These are phyloP conservation scores for Fusarium transvaalense DNA, from an alignment of 2,329 filamentous ascomycete genomes.

Conservation along the genomic window DNA sequence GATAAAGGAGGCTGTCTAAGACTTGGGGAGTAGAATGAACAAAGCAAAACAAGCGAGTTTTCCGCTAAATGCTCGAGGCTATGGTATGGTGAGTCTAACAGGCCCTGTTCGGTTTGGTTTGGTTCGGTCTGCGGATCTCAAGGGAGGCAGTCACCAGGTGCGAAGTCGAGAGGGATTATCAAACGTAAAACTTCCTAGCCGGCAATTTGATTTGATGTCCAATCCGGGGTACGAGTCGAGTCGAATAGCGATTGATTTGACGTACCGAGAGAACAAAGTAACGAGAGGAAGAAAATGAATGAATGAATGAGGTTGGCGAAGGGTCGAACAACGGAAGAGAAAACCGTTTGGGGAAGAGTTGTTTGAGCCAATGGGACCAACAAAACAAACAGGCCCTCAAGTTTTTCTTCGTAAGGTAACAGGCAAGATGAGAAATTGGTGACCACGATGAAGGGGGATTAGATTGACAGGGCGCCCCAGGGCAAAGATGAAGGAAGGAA, in stretches of 20 bases:
- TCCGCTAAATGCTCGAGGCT: constrained; percentile 25
- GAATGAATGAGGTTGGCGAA: constrained; percentile 35
- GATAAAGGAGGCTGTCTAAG: constrained; percentile 47
- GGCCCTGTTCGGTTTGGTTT: constrained; percentile 24
- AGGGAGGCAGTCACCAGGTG: constrained; percentile 41
- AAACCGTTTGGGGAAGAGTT: constrained; percentile 31
- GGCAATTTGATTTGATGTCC: constrained; percentile 42
- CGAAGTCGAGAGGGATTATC: constrained; percentile 24
- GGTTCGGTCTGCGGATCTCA: constrained; percentile 38
- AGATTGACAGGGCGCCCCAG: constrained; percentile 42
- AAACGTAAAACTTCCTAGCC: constrained; percentile 31
- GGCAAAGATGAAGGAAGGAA: constrained; percentile 31
- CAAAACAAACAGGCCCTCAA: constrained; percentile 19
- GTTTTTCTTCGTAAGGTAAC: constrained; percentile 30
- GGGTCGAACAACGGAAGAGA: constrained; percentile 30
- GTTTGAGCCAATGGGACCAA: constrained; percentile 33
- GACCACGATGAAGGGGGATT: constrained; percentile 48
- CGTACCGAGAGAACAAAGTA: constrained; percentile 24
- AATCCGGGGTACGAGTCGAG: constrained; percentile 34
- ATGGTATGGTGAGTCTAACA: constrained; percentile 29
- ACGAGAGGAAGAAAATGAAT: constrained; percentile 27
- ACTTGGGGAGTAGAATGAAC: constrained; percentile 40
- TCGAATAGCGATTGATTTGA: not conserved
- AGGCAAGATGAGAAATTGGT: constrained; percentile 47
- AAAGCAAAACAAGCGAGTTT: constrained; percentile 39